Conservation (phyloP, 176 grass and related monocot species). For the Otatea glauca region DNA sequence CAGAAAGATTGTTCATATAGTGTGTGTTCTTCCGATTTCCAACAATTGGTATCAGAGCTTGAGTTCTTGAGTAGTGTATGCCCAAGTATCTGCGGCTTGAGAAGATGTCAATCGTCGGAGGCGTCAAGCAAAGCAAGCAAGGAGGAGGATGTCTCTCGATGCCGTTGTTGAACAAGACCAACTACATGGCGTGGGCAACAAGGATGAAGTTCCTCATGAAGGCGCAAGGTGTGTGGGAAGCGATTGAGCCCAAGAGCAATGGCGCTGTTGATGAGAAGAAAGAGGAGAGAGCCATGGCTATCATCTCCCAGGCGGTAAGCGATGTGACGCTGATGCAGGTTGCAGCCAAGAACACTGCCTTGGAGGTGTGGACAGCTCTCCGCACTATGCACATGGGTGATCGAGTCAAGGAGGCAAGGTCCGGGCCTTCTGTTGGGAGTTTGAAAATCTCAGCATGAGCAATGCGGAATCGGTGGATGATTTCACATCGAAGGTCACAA, state of each 20-base stretch:
- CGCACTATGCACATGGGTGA: constrained; percentile 1
- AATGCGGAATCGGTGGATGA: not conserved
- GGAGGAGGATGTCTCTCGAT: too few species aligned
- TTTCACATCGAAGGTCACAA: not conserved
- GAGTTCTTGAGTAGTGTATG: too few species aligned
- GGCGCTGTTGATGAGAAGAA: not conserved
- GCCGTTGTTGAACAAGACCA: too few species aligned
- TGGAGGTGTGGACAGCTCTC: constrained; percentile 17
- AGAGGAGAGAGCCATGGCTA: not conserved
- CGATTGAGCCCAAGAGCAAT: not conserved
- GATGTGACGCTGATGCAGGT: constrained; percentile 25
- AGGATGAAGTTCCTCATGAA: not conserved
- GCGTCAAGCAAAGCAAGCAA: too few species aligned
- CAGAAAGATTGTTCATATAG: too few species aligned
- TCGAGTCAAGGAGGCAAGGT: not conserved
- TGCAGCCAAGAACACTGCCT: not conserved
- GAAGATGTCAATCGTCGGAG: too few species aligned
- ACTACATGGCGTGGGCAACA: not conserved
- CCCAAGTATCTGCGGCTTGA: too few species aligned
- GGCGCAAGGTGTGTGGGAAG: not conserved
- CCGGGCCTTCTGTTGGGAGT: not conserved
- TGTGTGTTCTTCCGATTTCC: too few species aligned
- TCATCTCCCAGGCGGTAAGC: not conserved
- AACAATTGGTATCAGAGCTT: too few species aligned
- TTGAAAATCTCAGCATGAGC: not conserved